Percentiles rank a stretch among this genome's conserved stretches.
Evolutionary conservation across 2,329 filamentous ascomycete genomes (phyloP).

Genomic region (Trichoderma semiorbis): DNA sequence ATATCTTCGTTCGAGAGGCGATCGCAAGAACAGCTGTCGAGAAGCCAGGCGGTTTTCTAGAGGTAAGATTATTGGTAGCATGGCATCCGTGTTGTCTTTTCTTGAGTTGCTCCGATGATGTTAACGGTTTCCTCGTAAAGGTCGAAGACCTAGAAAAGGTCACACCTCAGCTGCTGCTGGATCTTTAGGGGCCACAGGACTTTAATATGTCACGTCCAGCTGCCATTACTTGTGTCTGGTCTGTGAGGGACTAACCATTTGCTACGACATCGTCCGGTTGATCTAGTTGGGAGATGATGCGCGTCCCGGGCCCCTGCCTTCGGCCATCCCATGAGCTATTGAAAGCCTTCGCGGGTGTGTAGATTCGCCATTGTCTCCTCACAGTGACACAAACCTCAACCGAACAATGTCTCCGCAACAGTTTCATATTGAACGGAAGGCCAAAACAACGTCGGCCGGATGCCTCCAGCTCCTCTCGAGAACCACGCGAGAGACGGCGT

Average conservation of each 20-base stretch:
- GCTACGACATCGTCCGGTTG: not conserved
- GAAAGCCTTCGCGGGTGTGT: not conserved
- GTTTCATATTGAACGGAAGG: not conserved
- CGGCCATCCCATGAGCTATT: not conserved
- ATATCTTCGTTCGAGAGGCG: slow-evolving; percentile 86
- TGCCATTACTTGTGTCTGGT: not conserved
- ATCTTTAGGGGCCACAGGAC: slow-evolving; percentile 59
- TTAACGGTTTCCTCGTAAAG: slow-evolving; percentile 37
- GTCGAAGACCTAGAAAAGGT: slow-evolving; percentile 89
- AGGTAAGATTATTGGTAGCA: slow-evolving; percentile 51
- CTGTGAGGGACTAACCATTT: not conserved
- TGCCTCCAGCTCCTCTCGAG: not conserved
- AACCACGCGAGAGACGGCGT: not conserved
- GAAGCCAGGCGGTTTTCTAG: slow-evolving; percentile 66
- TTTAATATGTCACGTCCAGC: not conserved
- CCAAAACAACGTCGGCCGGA: not conserved
- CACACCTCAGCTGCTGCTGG: slow-evolving; percentile 78
- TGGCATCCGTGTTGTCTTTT: not conserved
- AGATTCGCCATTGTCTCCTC: not conserved
- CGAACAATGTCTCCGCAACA: not conserved
- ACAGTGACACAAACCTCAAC: not conserved
- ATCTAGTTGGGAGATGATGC: not conserved
- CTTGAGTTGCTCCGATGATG: not conserved
- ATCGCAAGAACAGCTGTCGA: slow-evolving; percentile 75
- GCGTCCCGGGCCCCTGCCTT: not conserved